Conservation (phyloP, 306 rosid species). For the Trichosanthes truncata region DNA sequence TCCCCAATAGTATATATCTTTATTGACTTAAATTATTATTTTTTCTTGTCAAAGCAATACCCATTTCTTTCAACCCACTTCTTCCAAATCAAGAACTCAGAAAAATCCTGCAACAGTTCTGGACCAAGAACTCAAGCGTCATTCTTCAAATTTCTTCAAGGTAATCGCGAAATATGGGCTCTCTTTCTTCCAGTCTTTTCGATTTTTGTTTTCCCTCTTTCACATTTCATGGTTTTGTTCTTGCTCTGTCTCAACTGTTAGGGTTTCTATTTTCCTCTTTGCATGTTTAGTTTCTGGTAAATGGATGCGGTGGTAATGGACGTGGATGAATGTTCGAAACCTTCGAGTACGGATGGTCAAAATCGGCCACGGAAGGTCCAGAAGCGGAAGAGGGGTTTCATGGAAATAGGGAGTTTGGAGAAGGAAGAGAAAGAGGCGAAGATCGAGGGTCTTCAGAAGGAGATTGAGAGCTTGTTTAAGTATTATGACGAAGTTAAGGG, state of each 20-base stretch:
- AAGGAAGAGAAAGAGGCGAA: slow-evolving; percentile 33
- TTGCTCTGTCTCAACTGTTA: neutral
- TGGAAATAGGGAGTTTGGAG: slow-evolving; percentile 17
- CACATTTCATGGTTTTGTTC: neutral
- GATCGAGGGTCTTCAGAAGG: slow-evolving; percentile 33
- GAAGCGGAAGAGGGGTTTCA: slow-evolving; percentile 47
- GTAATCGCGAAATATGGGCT: neutral
- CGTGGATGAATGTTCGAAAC: slow-evolving; percentile 15
- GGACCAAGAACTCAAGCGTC: neutral
- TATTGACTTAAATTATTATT: slow-evolving; percentile 1
- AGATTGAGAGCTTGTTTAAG: slow-evolving; percentile 46
- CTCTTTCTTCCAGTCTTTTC: neutral
- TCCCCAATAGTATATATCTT: neutral
- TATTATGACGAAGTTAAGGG: slow-evolving; percentile 41
- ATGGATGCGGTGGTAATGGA: slow-evolving; percentile 23
- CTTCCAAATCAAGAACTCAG: neutral
- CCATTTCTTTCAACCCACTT: neutral
- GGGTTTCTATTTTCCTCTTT: neutral
- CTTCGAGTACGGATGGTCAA: slow-evolving; percentile 13
- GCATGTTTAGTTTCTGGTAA: slow-evolving; percentile 13
- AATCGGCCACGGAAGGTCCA: slow-evolving; percentile 28
- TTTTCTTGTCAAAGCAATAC: neutral
- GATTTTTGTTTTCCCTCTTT: neutral
- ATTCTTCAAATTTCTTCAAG: neutral
- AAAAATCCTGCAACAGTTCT: neutral